Evolutionary conservation across 2,329 filamentous ascomycete species (phyloP), one percentile per base, ranked within the genome.

Genomic region (Sclerotiophoma versabilis): DNA sequence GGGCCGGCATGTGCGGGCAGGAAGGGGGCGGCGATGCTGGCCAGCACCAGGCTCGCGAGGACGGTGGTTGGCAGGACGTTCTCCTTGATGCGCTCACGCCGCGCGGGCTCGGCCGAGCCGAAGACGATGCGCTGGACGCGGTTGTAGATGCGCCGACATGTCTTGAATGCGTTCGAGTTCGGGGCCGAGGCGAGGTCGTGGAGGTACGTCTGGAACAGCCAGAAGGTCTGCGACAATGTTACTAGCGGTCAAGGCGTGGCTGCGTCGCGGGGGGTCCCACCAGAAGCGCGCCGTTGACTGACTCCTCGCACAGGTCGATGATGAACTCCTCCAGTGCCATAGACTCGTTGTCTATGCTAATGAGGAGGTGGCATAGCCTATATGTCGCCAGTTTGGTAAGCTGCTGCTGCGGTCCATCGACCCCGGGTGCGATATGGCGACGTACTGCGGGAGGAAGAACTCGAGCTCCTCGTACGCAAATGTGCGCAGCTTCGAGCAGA

Each of bases 401-500:
- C 80, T 92, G 62, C 39, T 57, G 46, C 51, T 32, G 52, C 74
- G 14, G 2, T 15, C 30, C 23, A 10, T 15, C 25, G 15, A 22
- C 50, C 38, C 34, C 39, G 48, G 49, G 22, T 36, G 42, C 32
- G 57, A 15, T 37, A 25, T 32, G 49, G 56, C 44, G 59, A 71
- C 72, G 57, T 69, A 74, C 69, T 77, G 89, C 59, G 91, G 91
- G 43, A 95, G 84, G 81, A 93, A 95, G 86, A 95, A 95, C 78
- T 95, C 91, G 74, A 95, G 93, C 77, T 95, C 90, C 80, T 92
- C 89, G 79, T 93, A 95, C 62, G 89, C 89, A 73, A 95, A 95
- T 76, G 91, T 89, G 73, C 91, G 90, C 72, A 95, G 83, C 84
- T 95, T 95, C 69, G 88, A 89, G 81, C 91, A 93, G 60, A 95